phyloP scores from a whole-genome alignment of 306 rosid species.

The Cucurbita moschata region DNA sequence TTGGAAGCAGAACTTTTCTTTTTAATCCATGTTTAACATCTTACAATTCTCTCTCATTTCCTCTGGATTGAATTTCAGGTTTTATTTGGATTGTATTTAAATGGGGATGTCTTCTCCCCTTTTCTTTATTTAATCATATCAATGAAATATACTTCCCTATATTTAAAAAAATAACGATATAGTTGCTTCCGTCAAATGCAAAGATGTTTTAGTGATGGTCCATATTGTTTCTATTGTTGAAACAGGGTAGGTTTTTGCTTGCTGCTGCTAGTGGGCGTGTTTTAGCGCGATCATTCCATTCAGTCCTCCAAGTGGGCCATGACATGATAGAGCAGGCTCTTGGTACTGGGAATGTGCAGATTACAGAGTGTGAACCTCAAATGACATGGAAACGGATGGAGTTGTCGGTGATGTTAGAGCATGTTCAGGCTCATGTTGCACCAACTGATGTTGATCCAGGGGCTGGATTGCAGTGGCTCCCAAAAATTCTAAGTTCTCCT shows the following conservation, averaged over 20 bases:
- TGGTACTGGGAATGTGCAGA: conserved; percentile 39
- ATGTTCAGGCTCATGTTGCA: conserved; percentile 99
- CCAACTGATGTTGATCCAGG: conserved; percentile 99
- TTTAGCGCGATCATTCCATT: conserved; percentile 90
- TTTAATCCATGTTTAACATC: background rate
- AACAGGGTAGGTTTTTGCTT: conserved; percentile 94
- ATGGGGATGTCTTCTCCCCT: background rate
- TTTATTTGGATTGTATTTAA: background rate
- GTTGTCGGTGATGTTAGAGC: conserved; percentile 87
- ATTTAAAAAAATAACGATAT: background rate
- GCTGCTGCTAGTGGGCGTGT: conserved; percentile 98
- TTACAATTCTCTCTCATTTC: background rate
- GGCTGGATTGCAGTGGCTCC: conserved; percentile 99
- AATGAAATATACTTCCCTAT: background rate
- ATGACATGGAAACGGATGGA: conserved; percentile 95
- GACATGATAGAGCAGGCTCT: conserved; percentile 94
- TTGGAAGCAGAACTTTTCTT: background rate
- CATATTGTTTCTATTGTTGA: conserved; percentile 8
- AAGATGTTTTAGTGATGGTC: conserved; percentile 8
- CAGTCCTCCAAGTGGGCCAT: conserved; percentile 78
- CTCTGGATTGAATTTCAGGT: background rate
- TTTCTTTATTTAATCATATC: background rate
- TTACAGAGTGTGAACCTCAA: conserved; percentile 72
- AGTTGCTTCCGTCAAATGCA: background rate
- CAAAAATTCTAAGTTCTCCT: conserved; percentile 85